phyloP scores from a whole-genome alignment of 2,329 filamentous ascomycete species.

The Drechslera avenae region DNA sequence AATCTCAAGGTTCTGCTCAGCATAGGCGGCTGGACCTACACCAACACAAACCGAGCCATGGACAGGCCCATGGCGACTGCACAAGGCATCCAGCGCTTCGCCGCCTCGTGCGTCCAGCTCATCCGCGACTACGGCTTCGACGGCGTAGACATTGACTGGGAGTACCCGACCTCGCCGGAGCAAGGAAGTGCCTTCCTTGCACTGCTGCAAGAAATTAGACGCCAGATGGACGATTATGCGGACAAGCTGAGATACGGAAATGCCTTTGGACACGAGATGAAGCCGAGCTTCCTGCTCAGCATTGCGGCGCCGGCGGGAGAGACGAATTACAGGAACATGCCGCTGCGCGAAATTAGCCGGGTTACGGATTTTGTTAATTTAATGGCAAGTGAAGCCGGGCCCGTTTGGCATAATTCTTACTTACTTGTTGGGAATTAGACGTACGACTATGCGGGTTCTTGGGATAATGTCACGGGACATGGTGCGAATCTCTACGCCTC shows the following conservation, averaged over 20 bases:
- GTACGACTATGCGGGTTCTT: slow-evolving; percentile 71
- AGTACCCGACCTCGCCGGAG: slow-evolving; percentile 50
- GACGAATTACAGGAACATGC: slow-evolving; percentile 51
- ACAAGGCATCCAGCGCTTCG: slow-evolving; percentile 68
- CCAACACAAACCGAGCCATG: slow-evolving; percentile 68
- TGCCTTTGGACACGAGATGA: slow-evolving; percentile 15
- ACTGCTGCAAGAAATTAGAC: slow-evolving; percentile 47
- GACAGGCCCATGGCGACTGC: slow-evolving; percentile 67
- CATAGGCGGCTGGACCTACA: slow-evolving; percentile 83
- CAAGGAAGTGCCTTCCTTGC: slow-evolving; percentile 50
- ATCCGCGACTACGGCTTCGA: slow-evolving; percentile 79
- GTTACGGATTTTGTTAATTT: slow-evolving; percentile 58
- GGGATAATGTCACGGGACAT: slow-evolving; percentile 75
- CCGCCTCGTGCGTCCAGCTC: slow-evolving; percentile 71
- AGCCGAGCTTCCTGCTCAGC: slow-evolving; percentile 51
- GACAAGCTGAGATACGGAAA: slow-evolving; percentile 32
- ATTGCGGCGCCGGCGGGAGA: slow-evolving; percentile 54
- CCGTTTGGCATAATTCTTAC: too few species aligned
- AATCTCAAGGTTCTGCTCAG: slow-evolving; percentile 66
- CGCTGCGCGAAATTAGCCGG: slow-evolving; percentile 49
- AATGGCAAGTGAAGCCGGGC: slow-evolving; percentile 52
- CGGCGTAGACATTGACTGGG: slow-evolving; percentile 56
- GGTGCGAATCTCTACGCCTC: slow-evolving; percentile 77
- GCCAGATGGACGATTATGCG: slow-evolving; percentile 50
- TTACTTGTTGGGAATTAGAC: slow-evolving; percentile 14